Evolutionary conservation across 352 stramenopile species (phyloP), one percentile per base, ranked within the genome.

Genomic region (Pythium phragmitis): DNA sequence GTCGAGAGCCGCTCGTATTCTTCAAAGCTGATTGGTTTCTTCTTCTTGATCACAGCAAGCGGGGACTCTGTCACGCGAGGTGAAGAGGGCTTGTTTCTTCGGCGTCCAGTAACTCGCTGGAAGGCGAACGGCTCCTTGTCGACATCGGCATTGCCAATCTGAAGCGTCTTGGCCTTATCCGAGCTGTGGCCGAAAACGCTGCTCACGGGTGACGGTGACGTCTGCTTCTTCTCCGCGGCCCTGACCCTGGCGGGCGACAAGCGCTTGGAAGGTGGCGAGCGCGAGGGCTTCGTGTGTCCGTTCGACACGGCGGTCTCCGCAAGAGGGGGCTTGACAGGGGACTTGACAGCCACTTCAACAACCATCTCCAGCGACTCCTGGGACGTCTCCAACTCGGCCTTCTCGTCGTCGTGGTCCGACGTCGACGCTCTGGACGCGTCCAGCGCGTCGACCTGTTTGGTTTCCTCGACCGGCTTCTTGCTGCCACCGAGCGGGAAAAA

Each of bases 21-120:
- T 50, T 91, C 81, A 41, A 83, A 83, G 3, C 74, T 87, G 39
- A 94, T 94, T 0, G 79, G 76, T 58, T 91, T 91, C 65, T 85
- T 82, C 63, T 89, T 79, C 59, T 90, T 90, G 55, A 92, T 86
- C 53, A 85, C 73, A 11, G 79, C 60, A 28, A 82, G 53, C 9
- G 82, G 79, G 19, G 80, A 88, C 45, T 74, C 67, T 4, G 46
- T 60, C 37, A 50, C 41, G 39, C 43, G 30, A n/a, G 62, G 43
- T 34, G 63, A 63, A 26, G 63, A 59, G 26, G 68, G 63, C 46
- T 75, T 75, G 47, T 36, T 68, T 60, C 63, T 55, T 57, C 63
- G 64, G 14, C 68, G 68, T 12, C 55, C 57, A 5, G 55, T 68
- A 7, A 65, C 14, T n/a, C 61, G 60, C 17, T 54, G 55, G 39